Base-by-base conservation (phyloP, 192 early-diverging fungal genomes). In the Coemansia sp. region DNA sequence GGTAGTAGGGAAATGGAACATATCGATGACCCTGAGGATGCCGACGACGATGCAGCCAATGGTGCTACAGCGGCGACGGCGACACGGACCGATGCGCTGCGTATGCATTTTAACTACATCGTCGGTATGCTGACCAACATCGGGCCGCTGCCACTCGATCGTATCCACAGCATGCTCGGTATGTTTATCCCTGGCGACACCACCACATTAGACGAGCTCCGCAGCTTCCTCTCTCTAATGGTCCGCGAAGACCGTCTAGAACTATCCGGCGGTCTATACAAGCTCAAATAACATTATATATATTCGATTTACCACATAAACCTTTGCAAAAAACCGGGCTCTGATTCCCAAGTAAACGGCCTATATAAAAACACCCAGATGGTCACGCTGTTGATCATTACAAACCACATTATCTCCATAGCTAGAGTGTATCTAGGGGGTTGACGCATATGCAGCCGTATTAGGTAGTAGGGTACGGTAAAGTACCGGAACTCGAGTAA, bases 401-500 rank as follows among this genome's bases (percentile, higher is more conserved):
- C 35, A 72, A 89, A 92, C 22, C 85, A 52, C 12, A 85, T 28
- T 14, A 90, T 45, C 58, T 89, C 80, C n/a, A 66, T 72, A 1
- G 81, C 8, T 28, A 28, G 22, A 57, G 37, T 71, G 18, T 67
- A 91, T 82, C 65, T 93, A 3, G 2, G 4, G 5, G 45, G 45
- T 3, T 18, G 28, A 1, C 61, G 39, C 43, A 32, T 9, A 33
- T 63, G 61, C 20, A 96, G 59, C 8, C 91, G 84, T 39, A 88
- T 89, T 67, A 98, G 78, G 37, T 89, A 73, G 67, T 87, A 95
- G 0, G 96, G 96, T 12, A 96, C 82, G 28, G 97, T 92, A 85
- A 94, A 99, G 86, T 99, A 99, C 51, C 97, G 81, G 72, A 98
- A 95, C 78, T 99, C 97, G 43, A 99, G 73, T 55, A 99, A 81